phyloP scores from a whole-genome alignment of 2,329 filamentous ascomycete genomes.

The Tothia fuscella region DNA sequence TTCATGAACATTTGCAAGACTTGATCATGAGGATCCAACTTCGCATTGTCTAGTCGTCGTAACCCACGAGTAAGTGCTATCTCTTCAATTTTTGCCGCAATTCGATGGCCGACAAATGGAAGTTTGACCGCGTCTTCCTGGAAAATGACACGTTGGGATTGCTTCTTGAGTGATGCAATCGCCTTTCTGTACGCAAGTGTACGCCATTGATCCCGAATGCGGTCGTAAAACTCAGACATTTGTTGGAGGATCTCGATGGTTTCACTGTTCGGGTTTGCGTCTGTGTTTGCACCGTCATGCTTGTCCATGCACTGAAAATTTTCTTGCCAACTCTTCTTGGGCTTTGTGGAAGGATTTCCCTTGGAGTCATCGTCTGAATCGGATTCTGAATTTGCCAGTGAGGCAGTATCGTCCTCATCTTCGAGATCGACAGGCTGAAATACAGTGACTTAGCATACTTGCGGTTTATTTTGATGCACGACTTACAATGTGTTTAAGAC shows the following conservation, averaged over 20 bases:
- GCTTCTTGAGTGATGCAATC: constrained; percentile 59
- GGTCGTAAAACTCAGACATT: constrained; percentile 68
- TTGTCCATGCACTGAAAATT: constrained; percentile 50
- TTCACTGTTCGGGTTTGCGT: constrained; percentile 55
- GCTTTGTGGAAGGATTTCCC: neutral
- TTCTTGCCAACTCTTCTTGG: constrained; percentile 20
- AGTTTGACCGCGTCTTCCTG: constrained; percentile 57
- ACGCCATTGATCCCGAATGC: constrained; percentile 68
- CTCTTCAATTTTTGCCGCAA: constrained; percentile 82
- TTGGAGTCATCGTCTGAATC: constrained; percentile 18
- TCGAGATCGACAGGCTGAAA: constrained; percentile 8
- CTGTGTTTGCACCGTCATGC: constrained; percentile 31
- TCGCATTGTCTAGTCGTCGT: constrained; percentile 58
- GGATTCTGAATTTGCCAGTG: constrained; percentile 6
- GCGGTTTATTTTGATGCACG: neutral
- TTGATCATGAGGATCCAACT: constrained; percentile 52
- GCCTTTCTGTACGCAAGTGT: constrained; percentile 63
- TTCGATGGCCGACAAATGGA: constrained; percentile 55
- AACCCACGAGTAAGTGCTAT: constrained; percentile 66
- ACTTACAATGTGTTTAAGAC: constrained; percentile 23
- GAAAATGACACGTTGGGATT: constrained; percentile 51
- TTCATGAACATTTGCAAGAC: constrained; percentile 58
- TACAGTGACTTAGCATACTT: neutral
- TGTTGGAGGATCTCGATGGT: constrained; percentile 68
- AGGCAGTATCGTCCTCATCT: neutral